Percentiles rank a stretch among this genome's conserved stretches.
These are phyloP conservation scores for Sporothrix dimorphospora DNA, from an alignment of 2,329 filamentous ascomycete genomes.

Conservation along the genomic window DNA sequence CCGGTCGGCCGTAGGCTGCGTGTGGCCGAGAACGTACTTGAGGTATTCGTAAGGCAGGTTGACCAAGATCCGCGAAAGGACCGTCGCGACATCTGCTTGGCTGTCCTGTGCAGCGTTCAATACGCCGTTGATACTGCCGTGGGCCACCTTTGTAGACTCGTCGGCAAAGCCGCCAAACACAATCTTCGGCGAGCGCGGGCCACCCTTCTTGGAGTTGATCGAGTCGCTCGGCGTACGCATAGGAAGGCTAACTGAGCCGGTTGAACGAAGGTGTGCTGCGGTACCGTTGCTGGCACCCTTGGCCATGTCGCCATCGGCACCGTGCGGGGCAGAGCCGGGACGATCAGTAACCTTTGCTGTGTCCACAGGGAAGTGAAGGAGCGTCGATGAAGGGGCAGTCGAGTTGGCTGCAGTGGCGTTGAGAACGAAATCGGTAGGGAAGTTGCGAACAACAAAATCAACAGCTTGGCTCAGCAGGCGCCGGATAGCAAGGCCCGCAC, in stretches of 20 bases:
- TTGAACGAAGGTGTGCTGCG: slow-evolving; percentile 23
- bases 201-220: not conserved
- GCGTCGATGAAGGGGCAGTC: slow-evolving; percentile 36
- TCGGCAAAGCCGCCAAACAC: slow-evolving; percentile 69
- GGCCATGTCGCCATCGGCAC: not conserved
- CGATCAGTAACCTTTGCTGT: not conserved
- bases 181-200: slow-evolving; percentile 47
- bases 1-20: slow-evolving; percentile 46
- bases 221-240: not conserved
- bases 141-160: not conserved
- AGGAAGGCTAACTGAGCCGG: slow-evolving; percentile 32
- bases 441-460: slow-evolving; percentile 62
- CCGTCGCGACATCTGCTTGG: slow-evolving; percentile 42
- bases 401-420: slow-evolving; percentile 45
- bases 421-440: slow-evolving; percentile 59
- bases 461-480: slow-evolving; percentile 58
- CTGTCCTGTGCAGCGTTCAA: not conserved
- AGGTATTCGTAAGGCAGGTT: slow-evolving; percentile 71
- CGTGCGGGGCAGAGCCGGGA: not conserved
- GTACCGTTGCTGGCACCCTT: not conserved
- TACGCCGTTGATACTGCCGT: slow-evolving; percentile 14
- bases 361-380: slow-evolving; percentile 6
- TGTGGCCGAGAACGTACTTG: slow-evolving; percentile 66
- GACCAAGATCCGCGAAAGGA: slow-evolving; percentile 67
- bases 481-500: slow-evolving; percentile 48